Percentiles rank a stretch among this genome's conserved stretches.
Evolutionary conservation across 495 filamentous ascomycete species (phyloP).

Genomic region (Hypoxylon cercidicola): DNA sequence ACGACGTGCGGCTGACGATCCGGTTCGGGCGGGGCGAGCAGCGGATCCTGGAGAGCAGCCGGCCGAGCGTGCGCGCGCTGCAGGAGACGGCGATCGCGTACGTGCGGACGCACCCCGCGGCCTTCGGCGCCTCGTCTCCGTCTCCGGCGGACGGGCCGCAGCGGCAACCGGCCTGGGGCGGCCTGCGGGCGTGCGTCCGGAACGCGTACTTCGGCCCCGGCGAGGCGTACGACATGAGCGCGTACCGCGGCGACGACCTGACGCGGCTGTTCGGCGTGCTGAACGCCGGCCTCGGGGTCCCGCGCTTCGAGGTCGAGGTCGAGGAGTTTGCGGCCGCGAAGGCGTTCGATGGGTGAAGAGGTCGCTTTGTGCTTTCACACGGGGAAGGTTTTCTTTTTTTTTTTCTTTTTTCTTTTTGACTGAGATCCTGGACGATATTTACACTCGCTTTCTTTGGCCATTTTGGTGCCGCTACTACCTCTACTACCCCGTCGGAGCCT

Average conservation of each 20-base stretch:
- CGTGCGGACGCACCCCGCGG: constrained; percentile 31
- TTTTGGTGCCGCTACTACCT: no score
- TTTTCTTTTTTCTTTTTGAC: no score
- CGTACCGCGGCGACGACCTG: constrained; percentile 45
- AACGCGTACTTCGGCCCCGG: constrained; percentile 33
- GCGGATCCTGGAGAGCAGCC: constrained; percentile 40
- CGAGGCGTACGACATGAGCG: constrained; percentile 48
- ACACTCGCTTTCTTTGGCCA: no score
- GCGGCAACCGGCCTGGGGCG: background rate
- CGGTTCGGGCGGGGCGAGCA: constrained; percentile 44
- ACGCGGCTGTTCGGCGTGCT: constrained; percentile 34
- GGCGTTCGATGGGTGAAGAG: no score
- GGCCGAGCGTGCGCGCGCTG: constrained; percentile 38
- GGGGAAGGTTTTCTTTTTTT: no score
- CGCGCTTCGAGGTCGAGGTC: constrained; percentile 50
- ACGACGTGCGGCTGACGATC: constrained; percentile 47
- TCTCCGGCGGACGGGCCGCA: background rate
- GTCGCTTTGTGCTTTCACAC: no score
- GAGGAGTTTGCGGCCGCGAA: no score
- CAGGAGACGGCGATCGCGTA: constrained; percentile 42
- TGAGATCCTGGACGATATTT: no score
- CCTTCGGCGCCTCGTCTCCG: constrained; percentile 2
- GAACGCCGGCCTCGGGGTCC: constrained; percentile 25
- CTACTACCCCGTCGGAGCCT: no score
- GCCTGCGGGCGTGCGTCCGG: constrained; percentile 41